Evolutionary conservation across 495 filamentous ascomycete genomes (phyloP).

Genomic region (Talaromyces wortmannii): DNA sequence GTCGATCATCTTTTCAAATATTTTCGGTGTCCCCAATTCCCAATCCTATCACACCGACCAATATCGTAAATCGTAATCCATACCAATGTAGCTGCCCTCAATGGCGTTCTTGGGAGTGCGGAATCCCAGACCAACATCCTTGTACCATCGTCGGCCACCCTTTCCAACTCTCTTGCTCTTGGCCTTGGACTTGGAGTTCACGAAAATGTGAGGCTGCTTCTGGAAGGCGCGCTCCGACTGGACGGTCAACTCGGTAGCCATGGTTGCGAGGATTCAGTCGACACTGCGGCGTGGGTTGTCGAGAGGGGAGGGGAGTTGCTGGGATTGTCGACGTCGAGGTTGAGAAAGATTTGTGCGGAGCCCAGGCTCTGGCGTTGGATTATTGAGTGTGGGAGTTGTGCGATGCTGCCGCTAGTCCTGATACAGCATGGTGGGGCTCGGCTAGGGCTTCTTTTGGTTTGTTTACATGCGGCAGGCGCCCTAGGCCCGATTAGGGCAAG

Average conservation of each 20-base stretch:
- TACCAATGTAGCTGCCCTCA: constrained; percentile 99
- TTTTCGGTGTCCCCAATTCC: not conserved
- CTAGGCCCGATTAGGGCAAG: not conserved
- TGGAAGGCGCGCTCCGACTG: constrained; percentile 98
- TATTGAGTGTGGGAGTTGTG: constrained; percentile 34
- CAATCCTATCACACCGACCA: not conserved
- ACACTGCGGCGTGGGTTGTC: constrained; percentile 25
- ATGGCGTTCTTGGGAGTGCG: constrained; percentile 95
- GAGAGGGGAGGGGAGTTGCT: constrained; percentile 25
- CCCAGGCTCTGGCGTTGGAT: constrained; percentile 13
- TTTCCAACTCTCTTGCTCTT: constrained; percentile 82
- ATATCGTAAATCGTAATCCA: constrained; percentile 23
- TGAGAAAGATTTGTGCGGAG: constrained; percentile 25
- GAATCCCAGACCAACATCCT: constrained; percentile 99
- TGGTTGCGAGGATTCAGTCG: constrained; percentile 60
- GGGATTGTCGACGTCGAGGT: constrained; percentile 32
- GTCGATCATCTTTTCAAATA: constrained; percentile 13
- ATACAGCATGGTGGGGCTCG: constrained; percentile 23
- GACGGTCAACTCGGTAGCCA: constrained; percentile 97
- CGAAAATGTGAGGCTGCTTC: constrained; percentile 99
- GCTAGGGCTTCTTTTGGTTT: constrained; percentile 39
- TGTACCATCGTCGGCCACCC: constrained; percentile 93
- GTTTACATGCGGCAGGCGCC: constrained; percentile 30
- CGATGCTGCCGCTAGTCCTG: constrained; percentile 23
- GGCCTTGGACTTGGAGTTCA: constrained; percentile 80